Base-by-base conservation (phyloP, 768 basidiomycete genomes). In the Ramaria sp. region DNA sequence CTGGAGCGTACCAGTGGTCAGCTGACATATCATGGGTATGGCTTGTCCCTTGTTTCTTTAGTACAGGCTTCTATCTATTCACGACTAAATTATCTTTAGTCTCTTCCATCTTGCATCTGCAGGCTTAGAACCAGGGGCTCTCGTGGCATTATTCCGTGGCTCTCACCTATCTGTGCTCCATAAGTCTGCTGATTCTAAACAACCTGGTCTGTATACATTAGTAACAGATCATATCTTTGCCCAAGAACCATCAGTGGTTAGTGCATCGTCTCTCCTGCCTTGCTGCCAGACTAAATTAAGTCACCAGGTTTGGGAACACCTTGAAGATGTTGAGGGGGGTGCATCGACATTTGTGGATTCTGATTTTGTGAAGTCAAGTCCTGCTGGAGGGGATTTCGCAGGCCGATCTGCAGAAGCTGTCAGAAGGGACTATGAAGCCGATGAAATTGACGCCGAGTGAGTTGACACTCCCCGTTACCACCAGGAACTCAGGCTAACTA, bases 101-200 rank as follows among this genome's bases (percentile, higher is more conserved):
- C 75, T 94, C 32, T 92, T 93, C 66, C 77, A 82, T 34, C 80
- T 94, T 48, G 83, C 85, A 0, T 65, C 72, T 6, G 61, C 66
- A 3, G 48, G 28, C 15, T 62, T 78, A 30, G 52, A 66, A 13
- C 71, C 74, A 0, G 75, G 79, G 2, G 71, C 79, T 1, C 78
- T 93, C 52, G 83, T 85, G n/a, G 91, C 92, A 0, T 78, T 94
- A 57, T 95, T 93, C 74, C 81, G 93, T 50, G 90, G 81, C 67
- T 91, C 89, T 0, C 93, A 95, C 64, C 79, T 96, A 13, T 84
- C 85, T 0, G 92, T 95, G 8, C 72, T 96, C 1, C 87, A 91
- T 72, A 88, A 85, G 56, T 68, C 72, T 56, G 64, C 74, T 50
- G 10, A 34, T 53, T 58, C 24, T 59, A 58, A 51, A 50, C 25